Base-by-base conservation (phyloP, 441 rosid genomes). In the Gossypium gossypioides region DNA sequence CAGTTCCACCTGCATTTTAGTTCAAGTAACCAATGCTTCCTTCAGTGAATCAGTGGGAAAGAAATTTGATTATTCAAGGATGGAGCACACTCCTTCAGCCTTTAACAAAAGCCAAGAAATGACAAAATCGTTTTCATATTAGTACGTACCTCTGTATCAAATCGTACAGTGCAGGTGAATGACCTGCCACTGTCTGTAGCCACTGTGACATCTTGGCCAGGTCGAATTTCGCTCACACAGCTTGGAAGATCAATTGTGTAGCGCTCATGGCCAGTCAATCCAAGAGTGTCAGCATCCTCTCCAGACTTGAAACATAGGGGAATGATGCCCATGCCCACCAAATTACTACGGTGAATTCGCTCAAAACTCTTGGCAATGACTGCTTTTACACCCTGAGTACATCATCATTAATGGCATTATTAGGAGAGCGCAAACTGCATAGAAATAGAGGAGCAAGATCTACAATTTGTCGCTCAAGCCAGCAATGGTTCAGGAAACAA, bases 351-450 rank as follows among this genome's bases (percentile, higher is more conserved):
- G 77, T 93, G 98, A 81, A 93, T 93, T 67, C 94, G 81, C 86
- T 93, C 98, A 74, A 91, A 93, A 81, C 98, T 89, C 88, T 88
- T 93, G 12, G 98, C 85, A 65, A 93, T 91, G 68, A 91, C 96
- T 9, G 94, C 98, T 85, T 91, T 93, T 71, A 91, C 97, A 13
- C 98, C 97, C 98, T 93, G 85, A 21, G 7, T 59, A 55, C 24
- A 55, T 46, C 32, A 2, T 9, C 68, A 57, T 40, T 69, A 19
- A 71, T 29, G 60, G 8, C 48, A 27, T 64, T 37, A 72, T 2
- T 1, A 37, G 16, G 37, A 44, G 60, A 34, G 8, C 1, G 12
- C 18, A 21, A 16, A 10, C 15, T 16, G 34, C 2, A 6, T 6
- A 32, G 48, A 76, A 68, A 69, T 8, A 8, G 22, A 61, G 74